Evolutionary conservation across 2,329 filamentous ascomycete species (phyloP).

Genomic region (Thielaviopsis punctulata): DNA sequence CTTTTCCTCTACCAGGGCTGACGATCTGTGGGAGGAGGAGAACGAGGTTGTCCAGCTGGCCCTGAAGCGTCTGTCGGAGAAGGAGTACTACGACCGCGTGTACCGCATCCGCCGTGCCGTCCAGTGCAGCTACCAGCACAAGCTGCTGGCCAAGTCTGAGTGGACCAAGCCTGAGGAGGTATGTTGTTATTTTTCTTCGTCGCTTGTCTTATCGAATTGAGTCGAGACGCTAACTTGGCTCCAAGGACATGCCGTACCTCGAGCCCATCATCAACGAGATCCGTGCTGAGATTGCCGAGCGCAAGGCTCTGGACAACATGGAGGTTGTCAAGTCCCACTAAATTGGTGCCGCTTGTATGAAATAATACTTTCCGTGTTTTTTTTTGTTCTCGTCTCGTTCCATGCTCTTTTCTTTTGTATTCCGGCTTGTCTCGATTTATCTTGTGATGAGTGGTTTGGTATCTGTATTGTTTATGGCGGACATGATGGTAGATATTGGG

Average conservation of each 20-base stretch:
- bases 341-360: constrained; percentile 10
- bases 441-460: neutral
- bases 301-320: constrained; percentile 33
- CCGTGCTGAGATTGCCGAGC: constrained; percentile 33
- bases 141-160: constrained; percentile 43
- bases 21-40: constrained; percentile 92
- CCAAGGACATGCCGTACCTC: constrained; percentile 37
- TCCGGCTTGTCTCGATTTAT: neutral
- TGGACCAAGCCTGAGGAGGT: constrained; percentile 42
- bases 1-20: constrained; percentile 42
- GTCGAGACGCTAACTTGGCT: constrained; percentile 12
- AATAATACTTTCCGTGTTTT: neutral
- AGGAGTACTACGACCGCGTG: constrained; percentile 90
- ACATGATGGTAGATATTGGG: no score
- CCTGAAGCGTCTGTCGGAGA: constrained; percentile 73
- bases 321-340: constrained; percentile 33
- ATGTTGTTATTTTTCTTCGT: constrained; percentile 13
- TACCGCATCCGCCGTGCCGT: constrained; percentile 92
- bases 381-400: neutral
- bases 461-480: no score
- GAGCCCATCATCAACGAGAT: constrained; percentile 34
- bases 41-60: constrained; percentile 71
- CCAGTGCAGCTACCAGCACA: constrained; percentile 52
- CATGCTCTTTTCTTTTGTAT: neutral
- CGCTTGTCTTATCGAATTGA: neutral